A percentile compares a stretch with the other conserved stretches of the same genome.
These are phyloP conservation scores for Nakaseomyces nivariensis DNA, from an alignment of 1,139 yeast species.

Conservation along the genomic window DNA sequence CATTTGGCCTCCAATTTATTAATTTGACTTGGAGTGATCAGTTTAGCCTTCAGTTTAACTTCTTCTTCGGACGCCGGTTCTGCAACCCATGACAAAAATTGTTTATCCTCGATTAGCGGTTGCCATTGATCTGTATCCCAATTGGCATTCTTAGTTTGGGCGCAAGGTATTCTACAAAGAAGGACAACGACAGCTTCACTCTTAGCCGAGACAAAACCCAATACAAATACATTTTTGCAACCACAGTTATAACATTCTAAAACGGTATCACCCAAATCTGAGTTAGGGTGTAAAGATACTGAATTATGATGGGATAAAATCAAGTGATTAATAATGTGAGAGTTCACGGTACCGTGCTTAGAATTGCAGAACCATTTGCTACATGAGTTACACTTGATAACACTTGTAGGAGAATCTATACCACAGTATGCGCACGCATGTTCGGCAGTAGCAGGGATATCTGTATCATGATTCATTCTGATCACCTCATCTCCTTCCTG, in stretches of 20 bases:
- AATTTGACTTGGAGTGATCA: slow-evolving; percentile 57
- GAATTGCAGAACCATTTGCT: slow-evolving; percentile 88
- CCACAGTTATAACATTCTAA: slow-evolving; percentile 92
- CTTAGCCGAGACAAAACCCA: slow-evolving; percentile 86
- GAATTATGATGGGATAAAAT: slow-evolving; percentile 71
- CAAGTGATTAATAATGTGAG: slow-evolving; percentile 82
- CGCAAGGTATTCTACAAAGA: slow-evolving; percentile 83
- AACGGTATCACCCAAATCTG: slow-evolving; percentile 75
- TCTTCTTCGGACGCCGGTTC: slow-evolving; percentile 60
- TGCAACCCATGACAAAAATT: slow-evolving; percentile 75
- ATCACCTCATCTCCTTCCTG: neutral
- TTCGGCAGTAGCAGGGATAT: slow-evolving; percentile 15
- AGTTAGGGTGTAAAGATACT: slow-evolving; percentile 67
- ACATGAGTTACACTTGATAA: slow-evolving; percentile 71
- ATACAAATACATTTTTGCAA: slow-evolving; percentile 62
- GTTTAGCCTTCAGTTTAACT: slow-evolving; percentile 38
- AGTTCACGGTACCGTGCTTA: slow-evolving; percentile 47
- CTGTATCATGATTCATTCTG: neutral
- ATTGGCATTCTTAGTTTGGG: slow-evolving; percentile 58
- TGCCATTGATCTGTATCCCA: slow-evolving; percentile 94
- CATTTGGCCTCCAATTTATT: slow-evolving; percentile 70
- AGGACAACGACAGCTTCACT: slow-evolving; percentile 81
- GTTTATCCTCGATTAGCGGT: slow-evolving; percentile 70
- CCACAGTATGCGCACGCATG: slow-evolving; percentile 72
- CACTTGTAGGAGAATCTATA: slow-evolving; percentile 51